Evolutionary conservation across 352 stramenopile species (phyloP), one percentile per base, ranked within the genome.

Genomic region (Globisporangium cystogenes): DNA sequence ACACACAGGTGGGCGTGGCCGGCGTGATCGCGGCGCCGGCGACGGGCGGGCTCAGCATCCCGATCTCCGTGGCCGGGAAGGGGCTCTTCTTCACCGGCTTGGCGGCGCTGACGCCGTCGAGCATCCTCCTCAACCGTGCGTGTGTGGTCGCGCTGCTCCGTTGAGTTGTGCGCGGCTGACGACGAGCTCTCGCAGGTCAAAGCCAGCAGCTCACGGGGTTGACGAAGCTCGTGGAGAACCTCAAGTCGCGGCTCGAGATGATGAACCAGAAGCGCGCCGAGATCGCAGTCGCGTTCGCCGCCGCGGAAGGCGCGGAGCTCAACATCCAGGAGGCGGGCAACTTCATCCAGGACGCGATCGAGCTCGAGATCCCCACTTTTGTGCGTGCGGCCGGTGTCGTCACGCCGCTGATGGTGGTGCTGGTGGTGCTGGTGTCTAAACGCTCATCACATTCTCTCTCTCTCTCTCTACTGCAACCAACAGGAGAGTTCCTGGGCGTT

Each of bases 111-210:
- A 90, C 84, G 3, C 84, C 82, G 21, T 95, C 82, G n/a, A 80
- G 76, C 40, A 89, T 95, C 55, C 87, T 95, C 67, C 68, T 95
- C 11, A 90, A 72, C 54, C 83, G 84, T 94, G 84, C 53, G 76
- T 84, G 29, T 21, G 26, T 29, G 26, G 2, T 11, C 8, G 41
- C 18, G 24, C 11, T 36, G 21, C 20, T 4, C 1, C 1, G 2
- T 18, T 23, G 37, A 23, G n/a, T 18, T 3, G 6, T 21, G 3
- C 4, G 37, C 5, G 16, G 29, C 29, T 35, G 7, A 35, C 15
- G 37, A 23, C 14, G 14, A 7, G 37, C 37, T 42, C 1, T 20
- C 40, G 29, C 60, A 94, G 84, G 81, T 26, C 84, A 95, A 69
- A 88, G 74, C 58, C 80, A 91, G 55, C 84, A 95, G 53, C 72